Base-by-base conservation (phyloP, 768 basidiomycete genomes). In the Guyanaporus albipodus region DNA sequence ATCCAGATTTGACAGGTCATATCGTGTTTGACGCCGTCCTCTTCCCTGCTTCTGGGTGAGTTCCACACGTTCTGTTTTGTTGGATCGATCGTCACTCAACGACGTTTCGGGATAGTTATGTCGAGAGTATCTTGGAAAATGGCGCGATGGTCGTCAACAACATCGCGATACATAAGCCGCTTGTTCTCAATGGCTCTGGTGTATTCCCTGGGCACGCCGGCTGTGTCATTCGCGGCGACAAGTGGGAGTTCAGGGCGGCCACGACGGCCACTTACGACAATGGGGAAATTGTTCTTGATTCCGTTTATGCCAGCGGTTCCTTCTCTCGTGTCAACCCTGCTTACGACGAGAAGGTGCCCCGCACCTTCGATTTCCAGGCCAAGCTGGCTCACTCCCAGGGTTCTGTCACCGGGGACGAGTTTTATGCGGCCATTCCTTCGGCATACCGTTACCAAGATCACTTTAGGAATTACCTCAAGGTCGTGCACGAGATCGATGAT, bases 11-110 rank as follows among this genome's bases (percentile, higher is more conserved):
- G 8, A 68, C 72, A 0, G 66, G 75, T 27, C 76, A 77, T 53
- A 53, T 74, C 15, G 72, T 77, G 31, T 65, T 67, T 22, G 70
- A 70, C 1, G 72, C 74, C 18, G 64, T 72, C 0, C 73, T 76
- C 21, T 70, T 75, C 68, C 73, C 75, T 8, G 74, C 73, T 12
- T 67, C 74, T 15, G 75, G 73, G 17, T 76, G 57, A 39, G 52
- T 71, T 2, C n/a, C n/a, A 63, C 66, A 44, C 23, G 9, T 6
- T 21, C 28, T 47, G 3, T 17, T 39, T 28, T 18, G 33, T 29
- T 5, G 14, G n/a, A n/a, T n/a, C n/a, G n/a, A 29, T 39, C 29
- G 6, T 22, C 7, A 3, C 34, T 53, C 23, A 58, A 42, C n/a
- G n/a, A n/a, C n/a, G 0, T 29, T 52, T 6, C 32, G 19, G 15